Percentiles rank a stretch among this genome's conserved stretches.
Evolutionary conservation across 139 green algal species (phyloP).

Genomic region (Picocystis salinarum): DNA sequence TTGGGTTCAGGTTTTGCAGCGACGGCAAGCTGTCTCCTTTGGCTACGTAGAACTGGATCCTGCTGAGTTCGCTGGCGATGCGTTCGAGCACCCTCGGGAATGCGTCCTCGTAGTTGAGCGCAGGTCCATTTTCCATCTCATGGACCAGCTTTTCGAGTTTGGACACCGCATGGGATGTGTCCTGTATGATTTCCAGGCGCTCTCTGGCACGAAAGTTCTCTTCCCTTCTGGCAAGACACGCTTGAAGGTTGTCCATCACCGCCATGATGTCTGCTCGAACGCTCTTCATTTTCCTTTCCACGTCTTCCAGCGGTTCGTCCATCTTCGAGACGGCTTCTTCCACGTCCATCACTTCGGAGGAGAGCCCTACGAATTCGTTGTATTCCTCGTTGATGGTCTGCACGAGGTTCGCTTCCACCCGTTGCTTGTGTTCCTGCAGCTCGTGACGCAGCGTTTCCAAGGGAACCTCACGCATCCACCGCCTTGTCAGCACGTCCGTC

Average conservation of each 20-base stretch:
- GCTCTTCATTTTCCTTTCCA: constrained; percentile 9
- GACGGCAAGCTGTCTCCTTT: constrained; percentile 40
- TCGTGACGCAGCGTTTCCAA: constrained; percentile 57
- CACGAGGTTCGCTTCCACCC: constrained; percentile 46
- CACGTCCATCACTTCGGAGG: constrained; percentile 57
- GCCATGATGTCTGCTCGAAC: constrained; percentile 24
- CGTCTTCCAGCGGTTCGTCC: constrained; percentile 27
- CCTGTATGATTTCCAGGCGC: constrained; percentile 24
- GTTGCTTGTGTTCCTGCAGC: constrained; percentile 54
- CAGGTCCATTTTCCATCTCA: constrained; percentile 3
- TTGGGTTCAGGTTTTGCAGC: constrained; percentile 39
- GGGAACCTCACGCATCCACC: too few species aligned
- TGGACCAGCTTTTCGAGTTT: constrained; percentile 25
- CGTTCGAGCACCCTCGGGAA: constrained; percentile 57
- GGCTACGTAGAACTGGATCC: constrained; percentile 56
- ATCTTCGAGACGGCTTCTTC: constrained; percentile 68
- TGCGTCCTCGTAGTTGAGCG: constrained; percentile 22
- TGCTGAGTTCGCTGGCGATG: constrained; percentile 61
- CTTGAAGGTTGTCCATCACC: constrained; percentile 40
- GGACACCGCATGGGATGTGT: constrained; percentile 53
- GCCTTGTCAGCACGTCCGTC: too few species aligned
- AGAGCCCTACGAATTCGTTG: constrained; percentile 75
- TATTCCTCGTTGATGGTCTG: constrained; percentile 93
- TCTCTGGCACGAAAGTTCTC: constrained; percentile 5
- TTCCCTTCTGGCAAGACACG: constrained; percentile 41